A percentile compares a stretch with the other conserved stretches of the same genome.
phyloP scores from a whole-genome alignment of 768 basidiomycete species.

The Lepiota brunneoincarnata region DNA sequence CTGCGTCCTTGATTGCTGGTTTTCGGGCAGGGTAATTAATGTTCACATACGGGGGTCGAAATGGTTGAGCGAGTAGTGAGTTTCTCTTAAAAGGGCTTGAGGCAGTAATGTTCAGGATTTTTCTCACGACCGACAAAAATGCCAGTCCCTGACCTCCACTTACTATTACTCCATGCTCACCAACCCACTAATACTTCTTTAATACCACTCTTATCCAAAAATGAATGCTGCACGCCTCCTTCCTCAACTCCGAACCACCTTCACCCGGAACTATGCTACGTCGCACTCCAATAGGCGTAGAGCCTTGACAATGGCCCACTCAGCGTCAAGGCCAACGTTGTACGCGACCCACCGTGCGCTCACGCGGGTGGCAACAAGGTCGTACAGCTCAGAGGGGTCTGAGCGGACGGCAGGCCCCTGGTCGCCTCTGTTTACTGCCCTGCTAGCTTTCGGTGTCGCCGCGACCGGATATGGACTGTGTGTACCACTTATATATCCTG shows the following conservation, averaged over 20 bases:
- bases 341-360: not conserved
- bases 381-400: slow-evolving; percentile 8
- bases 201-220: too few species aligned
- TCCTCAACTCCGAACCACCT: not conserved
- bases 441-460: slow-evolving; percentile 29
- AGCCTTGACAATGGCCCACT: not conserved
- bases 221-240: slow-evolving; percentile 2
- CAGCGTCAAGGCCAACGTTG: not conserved
- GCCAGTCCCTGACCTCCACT: too few species aligned
- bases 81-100: too few species aligned
- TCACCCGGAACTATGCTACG: not conserved
- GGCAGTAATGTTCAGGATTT: too few species aligned
- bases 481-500: slow-evolving; percentile 9
- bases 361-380: not conserved
- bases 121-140: too few species aligned
- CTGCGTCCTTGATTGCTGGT: too few species aligned
- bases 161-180: too few species aligned
- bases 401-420: slow-evolving; percentile 3
- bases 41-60: too few species aligned
- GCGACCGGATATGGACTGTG: slow-evolving; percentile 34
- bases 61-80: too few species aligned
- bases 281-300: not conserved
- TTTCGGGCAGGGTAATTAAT: too few species aligned
- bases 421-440: slow-evolving; percentile 23
- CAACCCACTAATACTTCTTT: too few species aligned